These are phyloP conservation scores for Trichoderma virens DNA, from an alignment of 495 filamentous ascomycete species.

Conservation along the genomic window DNA sequence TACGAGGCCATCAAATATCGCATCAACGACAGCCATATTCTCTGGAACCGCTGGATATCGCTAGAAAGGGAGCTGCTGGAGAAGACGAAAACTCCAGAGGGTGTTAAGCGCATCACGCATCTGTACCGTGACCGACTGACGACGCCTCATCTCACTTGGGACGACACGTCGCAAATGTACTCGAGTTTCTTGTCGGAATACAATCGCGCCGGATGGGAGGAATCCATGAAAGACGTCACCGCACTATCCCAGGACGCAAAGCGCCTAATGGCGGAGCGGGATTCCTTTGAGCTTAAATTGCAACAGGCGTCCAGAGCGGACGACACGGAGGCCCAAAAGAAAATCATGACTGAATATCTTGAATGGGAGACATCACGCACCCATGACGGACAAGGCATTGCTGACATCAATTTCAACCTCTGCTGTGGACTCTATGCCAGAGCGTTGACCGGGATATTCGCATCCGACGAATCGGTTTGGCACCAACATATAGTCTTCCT, in stretches of 20 bases:
- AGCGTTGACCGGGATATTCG: slow-evolving; percentile 56
- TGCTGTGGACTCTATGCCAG: slow-evolving; percentile 72
- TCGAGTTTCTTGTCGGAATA: slow-evolving; percentile 74
- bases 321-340: slow-evolving; percentile 50
- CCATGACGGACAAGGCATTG: slow-evolving; percentile 37
- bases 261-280: slow-evolving; percentile 57
- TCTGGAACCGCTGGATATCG: slow-evolving; percentile 83
- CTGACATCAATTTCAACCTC: slow-evolving; percentile 44
- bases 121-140: slow-evolving; percentile 68
- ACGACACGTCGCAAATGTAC: slow-evolving; percentile 73
- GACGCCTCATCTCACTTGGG: slow-evolving; percentile 78
- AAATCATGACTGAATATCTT: slow-evolving; percentile 65
- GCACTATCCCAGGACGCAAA: slow-evolving; percentile 60
- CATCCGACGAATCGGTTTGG: slow-evolving; percentile 65
- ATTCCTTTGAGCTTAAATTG: slow-evolving; percentile 63
- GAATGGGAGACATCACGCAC: slow-evolving; percentile 69
- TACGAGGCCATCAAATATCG: slow-evolving; percentile 72
- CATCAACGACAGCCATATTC: slow-evolving; percentile 72
- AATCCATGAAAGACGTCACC: slow-evolving; percentile 65
- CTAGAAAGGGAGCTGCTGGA: slow-evolving; percentile 48
- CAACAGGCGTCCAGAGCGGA: slow-evolving; percentile 48
- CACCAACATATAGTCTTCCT: slow-evolving; percentile 74
- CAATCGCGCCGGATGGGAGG: slow-evolving; percentile 67
- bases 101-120: slow-evolving; percentile 55
- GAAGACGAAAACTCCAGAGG: slow-evolving; percentile 46